A percentile compares a stretch with the other conserved stretches of the same genome.
These are phyloP conservation scores for Nannochloropsis salina DNA, from an alignment of 108 stramenopile genomes.

Conservation along the genomic window DNA sequence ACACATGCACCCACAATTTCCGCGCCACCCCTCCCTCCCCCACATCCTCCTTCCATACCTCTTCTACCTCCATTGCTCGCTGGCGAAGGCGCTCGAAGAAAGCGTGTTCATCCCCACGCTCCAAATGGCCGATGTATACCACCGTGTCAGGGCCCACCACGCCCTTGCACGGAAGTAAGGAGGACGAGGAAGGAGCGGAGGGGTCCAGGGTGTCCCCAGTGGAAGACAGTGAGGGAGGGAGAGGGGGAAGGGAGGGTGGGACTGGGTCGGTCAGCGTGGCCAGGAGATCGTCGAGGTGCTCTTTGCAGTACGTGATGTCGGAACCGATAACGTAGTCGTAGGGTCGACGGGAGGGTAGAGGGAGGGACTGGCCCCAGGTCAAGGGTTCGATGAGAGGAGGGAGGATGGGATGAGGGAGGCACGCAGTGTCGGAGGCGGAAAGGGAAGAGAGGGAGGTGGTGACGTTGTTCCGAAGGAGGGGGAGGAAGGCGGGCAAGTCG, in stretches of 20 bases:
- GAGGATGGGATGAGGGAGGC: constrained; percentile 9
- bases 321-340: constrained; percentile 15
- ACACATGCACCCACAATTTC: constrained; percentile 20
- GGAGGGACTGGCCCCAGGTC: background rate
- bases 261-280: background rate
- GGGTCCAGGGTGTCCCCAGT: background rate
- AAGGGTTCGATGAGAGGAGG: constrained; percentile 3
- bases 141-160: background rate
- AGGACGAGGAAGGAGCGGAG: background rate
- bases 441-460: constrained; percentile 1
- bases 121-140: background rate
- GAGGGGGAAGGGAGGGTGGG: background rate
- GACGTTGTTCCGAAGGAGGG: background rate
- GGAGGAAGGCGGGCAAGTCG: background rate
- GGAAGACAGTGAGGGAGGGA: background rate
- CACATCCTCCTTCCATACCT: background rate
- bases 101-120: constrained; percentile 8
- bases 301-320: background rate
- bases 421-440: background rate
- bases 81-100: background rate
- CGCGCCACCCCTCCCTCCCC: constrained; percentile 5
- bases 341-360: background rate
- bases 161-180: background rate
- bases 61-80: background rate
- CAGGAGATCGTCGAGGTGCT: background rate